Evolutionary conservation across 768 basidiomycete genomes (phyloP), one percentile per base, ranked within the genome.

Genomic region (Auriscalpium vulgare): DNA sequence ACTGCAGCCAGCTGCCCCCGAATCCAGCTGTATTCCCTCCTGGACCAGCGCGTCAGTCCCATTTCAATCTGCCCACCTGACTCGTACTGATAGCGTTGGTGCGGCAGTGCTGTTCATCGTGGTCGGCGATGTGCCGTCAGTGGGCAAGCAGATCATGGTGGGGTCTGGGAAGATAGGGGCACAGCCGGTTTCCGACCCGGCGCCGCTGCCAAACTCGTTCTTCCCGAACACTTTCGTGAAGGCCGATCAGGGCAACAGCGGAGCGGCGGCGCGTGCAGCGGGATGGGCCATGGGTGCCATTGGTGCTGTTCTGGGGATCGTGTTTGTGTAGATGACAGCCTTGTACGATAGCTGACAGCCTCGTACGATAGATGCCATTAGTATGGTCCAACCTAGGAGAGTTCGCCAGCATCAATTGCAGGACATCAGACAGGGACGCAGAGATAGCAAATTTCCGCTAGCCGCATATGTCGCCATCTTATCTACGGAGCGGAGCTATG

Each of bases 21-120:
- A 91, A 90, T 66, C 77, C 91, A 2, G 83, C 86, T 6, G 76
- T 90, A 58, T 71, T 91, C 49, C 80, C 78, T 0, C 87, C 87
- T 4, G 87, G 86, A 1, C 84, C 86, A 10, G 85, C 82, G 4
- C 68, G 68, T 70, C 49, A 47, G 67, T 61, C 16, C 49, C 8
- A 14, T 11, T 16, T 4, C 23, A 21, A 21, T 1, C 3, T 21
- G 21, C 3, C 21, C 21, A 21, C 21, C 21, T 21, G 21, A 21
- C 21, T 21, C 2, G 21, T 21, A 21, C 54, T 43, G 38, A 38
- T 16, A 11, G 35, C 7, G 10, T 37, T 13, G 13, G 40, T 17
- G 8, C 40, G 40, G 21, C 40, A 66, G 67, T 87, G 53, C 64
- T 88, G 43, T 91, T 88, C 64, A 83, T 91, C 51, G 84, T 89